Percentiles rank a stretch among this genome's conserved stretches.
These are phyloP conservation scores for Bremia lactucae DNA, from an alignment of 352 stramenopile genomes.

Conservation along the genomic window DNA sequence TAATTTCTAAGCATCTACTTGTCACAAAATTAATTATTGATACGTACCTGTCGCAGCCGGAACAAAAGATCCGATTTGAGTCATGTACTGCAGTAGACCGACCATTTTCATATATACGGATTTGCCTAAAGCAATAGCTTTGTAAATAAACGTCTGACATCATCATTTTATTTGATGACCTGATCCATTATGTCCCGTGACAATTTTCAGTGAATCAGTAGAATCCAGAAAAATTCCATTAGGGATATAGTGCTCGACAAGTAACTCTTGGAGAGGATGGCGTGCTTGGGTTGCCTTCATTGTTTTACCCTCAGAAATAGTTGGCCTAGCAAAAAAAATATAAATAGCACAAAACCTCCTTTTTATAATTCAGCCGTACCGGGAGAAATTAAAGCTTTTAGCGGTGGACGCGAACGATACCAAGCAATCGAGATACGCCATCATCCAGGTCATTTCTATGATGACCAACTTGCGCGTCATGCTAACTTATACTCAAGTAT, in stretches of 20 bases:
- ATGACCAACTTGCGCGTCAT: background rate
- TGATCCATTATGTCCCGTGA: conserved; percentile 81
- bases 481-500: background rate
- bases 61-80: conserved; percentile 77
- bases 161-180: conserved; percentile 22
- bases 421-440: conserved; percentile 63
- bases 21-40: background rate
- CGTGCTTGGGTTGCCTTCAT: conserved; percentile 50
- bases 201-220: conserved; percentile 40
- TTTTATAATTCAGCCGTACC: conserved; percentile 17
- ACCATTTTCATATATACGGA: conserved; percentile 83
- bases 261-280: conserved; percentile 75
- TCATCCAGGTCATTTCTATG: conserved; percentile 58
- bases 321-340: conserved; percentile 24
- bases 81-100: conserved; percentile 74
- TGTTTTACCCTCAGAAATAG: conserved; percentile 32
- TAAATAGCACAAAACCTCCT: background rate
- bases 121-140: conserved; percentile 44
- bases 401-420: conserved; percentile 53
- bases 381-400: conserved; percentile 62
- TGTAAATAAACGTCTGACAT: background rate
- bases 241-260: conserved; percentile 76
- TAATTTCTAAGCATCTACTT: conserved; percentile 6
- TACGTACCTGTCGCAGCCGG: conserved; percentile 50
- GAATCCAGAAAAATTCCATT: conserved; percentile 57